Evolutionary conservation across 2,329 filamentous ascomycete species (phyloP), one percentile per base, ranked within the genome.

Genomic region (Nothophoma quercina): DNA sequence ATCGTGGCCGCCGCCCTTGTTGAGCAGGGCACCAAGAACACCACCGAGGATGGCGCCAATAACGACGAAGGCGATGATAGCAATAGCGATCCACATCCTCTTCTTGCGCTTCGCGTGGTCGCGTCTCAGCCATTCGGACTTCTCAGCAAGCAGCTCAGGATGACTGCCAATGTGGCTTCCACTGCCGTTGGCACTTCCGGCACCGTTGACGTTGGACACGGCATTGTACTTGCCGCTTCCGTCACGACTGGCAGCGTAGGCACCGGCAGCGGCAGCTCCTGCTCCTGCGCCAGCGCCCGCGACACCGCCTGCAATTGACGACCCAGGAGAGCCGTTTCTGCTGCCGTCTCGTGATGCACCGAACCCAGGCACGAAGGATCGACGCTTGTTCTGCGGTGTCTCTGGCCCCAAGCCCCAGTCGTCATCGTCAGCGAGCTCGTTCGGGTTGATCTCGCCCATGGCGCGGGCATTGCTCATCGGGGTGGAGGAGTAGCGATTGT

Each of bases 381-480:
- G 82, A 54, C 83, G 81, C 70, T 80, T 78, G 64, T 71, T 75
- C 65, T 69, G 65, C 7, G 55, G 36, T 73, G 53, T 77, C 62
- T 83, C 87, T 13, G 65, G 65, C 4, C 83, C 81, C 43, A 95
- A 81, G 1, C 89, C 91, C 70, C 96, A 93, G 66, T 96, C 93
- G 22, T 90, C 91, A 68, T 97, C 93, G 70, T 96, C 93, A 18
- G 84, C 84, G 59, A 96, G 93, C 12, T 88, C 86, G 65, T 89
- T 85, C 2, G 92, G 91, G 69, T 96, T 87, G 53, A 95, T 82
- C 42, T 73, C 69, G 42, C 73, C 83, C 65, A 74, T 67, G 26
- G 67, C 57, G 7, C 60, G 64, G 4, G 70, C 68, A 33, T 68
- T 65, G 54, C 67, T 62, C 47, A 69, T 65, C 25, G 69, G 67